Conservation (phyloP, 331 rosid species). For the Rhamnella rubrinervis region DNA sequence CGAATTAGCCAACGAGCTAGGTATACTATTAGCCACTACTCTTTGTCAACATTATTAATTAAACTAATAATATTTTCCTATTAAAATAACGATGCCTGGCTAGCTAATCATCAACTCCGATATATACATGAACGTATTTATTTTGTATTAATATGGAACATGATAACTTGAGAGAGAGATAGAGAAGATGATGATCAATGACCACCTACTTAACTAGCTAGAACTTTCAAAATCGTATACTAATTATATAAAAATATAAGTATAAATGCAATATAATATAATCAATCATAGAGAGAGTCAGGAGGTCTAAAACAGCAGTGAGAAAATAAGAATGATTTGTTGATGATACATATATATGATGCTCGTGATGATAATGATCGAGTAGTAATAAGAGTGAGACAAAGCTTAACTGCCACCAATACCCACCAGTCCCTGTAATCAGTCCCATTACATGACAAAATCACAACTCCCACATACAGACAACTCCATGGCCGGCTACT, state of each 20-base stretch:
- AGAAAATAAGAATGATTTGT: conserved; percentile 44
- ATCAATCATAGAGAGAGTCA: neutral
- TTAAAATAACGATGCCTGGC: too few relatives aligned
- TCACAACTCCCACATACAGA: conserved; percentile 55
- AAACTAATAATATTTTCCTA: neutral
- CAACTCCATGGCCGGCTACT: conserved; percentile 83
- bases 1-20: conserved; percentile 13
- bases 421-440: conserved; percentile 18
- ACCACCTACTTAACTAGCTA: too few relatives aligned
- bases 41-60: neutral
- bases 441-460: conserved; percentile 56
- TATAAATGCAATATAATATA: neutral
- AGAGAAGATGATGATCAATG: too few relatives aligned
- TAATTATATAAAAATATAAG: neutral
- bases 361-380: conserved; percentile 44
- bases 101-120: too few relatives aligned
- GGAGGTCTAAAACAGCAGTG: too few relatives aligned
- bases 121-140: too few relatives aligned
- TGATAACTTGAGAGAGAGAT: too few relatives aligned
- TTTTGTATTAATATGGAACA: too few relatives aligned
- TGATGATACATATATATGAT: conserved; percentile 28
- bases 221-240: neutral
- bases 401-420: conserved; percentile 40
- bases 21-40: neutral
- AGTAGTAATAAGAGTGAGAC: conserved; percentile 3